Conservation (phyloP, 331 rosid genomes). For the Quercus lobata region DNA sequence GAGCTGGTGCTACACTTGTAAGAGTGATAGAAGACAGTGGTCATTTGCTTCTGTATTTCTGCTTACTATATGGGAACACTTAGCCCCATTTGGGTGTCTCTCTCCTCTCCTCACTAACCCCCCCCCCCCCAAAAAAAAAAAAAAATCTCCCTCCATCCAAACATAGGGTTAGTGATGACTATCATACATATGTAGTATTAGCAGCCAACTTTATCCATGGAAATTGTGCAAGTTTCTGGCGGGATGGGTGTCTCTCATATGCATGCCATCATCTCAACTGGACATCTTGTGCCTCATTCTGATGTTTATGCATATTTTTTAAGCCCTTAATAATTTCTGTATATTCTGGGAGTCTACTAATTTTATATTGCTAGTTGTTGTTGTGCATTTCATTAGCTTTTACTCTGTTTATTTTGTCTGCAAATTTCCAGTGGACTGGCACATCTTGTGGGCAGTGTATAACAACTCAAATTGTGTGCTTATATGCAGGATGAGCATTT, state of each 20-base stretch:
- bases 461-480: conserved; percentile 21
- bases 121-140: too few species aligned
- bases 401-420: conserved; percentile 4
- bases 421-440: conserved; percentile 1
- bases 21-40: background rate
- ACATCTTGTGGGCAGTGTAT: conserved; percentile 3
- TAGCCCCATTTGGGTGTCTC: too few species aligned
- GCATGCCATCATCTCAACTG: background rate
- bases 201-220: background rate
- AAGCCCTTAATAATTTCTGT: background rate
- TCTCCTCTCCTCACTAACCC: too few species aligned
- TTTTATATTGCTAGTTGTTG: background rate
- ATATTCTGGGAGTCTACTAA: background rate
- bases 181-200: background rate
- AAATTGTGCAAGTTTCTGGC: background rate
- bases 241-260: background rate
- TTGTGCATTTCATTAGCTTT: background rate
- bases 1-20: background rate
- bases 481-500: conserved; percentile 90
- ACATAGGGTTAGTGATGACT: background rate
- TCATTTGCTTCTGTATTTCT: background rate
- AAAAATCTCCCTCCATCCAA: too few species aligned
- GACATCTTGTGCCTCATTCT: background rate
- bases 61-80: background rate
- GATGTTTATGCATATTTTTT: background rate